These are phyloP conservation scores for Tilletia caries DNA, from an alignment of 1,284 basidiomycete genomes.

Conservation along the genomic window DNA sequence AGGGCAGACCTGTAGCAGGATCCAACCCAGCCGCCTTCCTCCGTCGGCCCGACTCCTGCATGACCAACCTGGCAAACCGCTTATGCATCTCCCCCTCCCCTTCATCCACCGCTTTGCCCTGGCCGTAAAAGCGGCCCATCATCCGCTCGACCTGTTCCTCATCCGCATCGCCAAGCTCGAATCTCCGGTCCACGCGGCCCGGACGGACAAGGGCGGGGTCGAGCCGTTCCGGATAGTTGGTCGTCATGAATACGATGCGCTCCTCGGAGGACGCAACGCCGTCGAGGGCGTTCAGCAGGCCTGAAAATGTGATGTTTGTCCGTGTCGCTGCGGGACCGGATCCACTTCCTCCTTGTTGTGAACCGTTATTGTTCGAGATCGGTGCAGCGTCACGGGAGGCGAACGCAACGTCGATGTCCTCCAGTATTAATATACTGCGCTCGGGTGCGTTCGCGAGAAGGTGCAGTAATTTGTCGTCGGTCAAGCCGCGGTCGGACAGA, in stretches of 20 bases:
- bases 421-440: conserved; percentile 84
- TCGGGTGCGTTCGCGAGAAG: conserved; percentile 89
- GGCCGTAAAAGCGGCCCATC: conserved; percentile 77
- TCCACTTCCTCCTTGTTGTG: conserved; percentile 11
- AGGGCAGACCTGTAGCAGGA: neutral
- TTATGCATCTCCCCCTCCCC: conserved; percentile 23
- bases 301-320: conserved; percentile 86
- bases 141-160: conserved; percentile 74
- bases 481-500: conserved; percentile 86
- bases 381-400: conserved; percentile 50
- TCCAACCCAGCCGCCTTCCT: conserved; percentile 20
- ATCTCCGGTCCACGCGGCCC: conserved; percentile 83
- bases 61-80: conserved; percentile 22
- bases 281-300: conserved; percentile 93
- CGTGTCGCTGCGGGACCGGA: conserved; percentile 35
- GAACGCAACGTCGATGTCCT: conserved; percentile 98
- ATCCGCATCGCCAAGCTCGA: conserved; percentile 81
- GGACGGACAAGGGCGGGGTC: conserved; percentile 92
- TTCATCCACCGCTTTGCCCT: conserved; percentile 12
- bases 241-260: conserved; percentile 98
- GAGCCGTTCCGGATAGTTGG: conserved; percentile 71
- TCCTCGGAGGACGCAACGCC: conserved; percentile 89
- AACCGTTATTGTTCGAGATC: neutral
- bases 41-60: conserved; percentile 15
- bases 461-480: conserved; percentile 91